A percentile compares a stretch with the other conserved stretches of the same genome.
phyloP scores from a whole-genome alignment of 2,329 filamentous ascomycete genomes.

The Botrytis elliptica region DNA sequence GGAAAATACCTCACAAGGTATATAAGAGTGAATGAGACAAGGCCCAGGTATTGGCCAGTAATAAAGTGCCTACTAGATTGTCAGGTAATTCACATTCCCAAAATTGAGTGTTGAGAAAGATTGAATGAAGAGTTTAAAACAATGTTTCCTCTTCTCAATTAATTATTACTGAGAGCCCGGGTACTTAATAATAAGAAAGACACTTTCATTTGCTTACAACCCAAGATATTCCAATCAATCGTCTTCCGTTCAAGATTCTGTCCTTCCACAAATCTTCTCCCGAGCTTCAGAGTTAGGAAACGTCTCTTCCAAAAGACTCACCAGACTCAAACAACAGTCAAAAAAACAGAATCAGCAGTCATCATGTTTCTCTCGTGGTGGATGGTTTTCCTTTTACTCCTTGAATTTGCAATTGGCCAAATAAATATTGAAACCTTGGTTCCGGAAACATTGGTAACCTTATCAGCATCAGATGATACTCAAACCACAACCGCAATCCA shows the following conservation, averaged over 20 bases:
- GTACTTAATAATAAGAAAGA: background rate
- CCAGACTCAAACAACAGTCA: background rate
- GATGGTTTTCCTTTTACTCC: background rate
- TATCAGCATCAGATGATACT: background rate
- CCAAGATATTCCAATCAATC: background rate
- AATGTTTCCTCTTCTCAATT: background rate
- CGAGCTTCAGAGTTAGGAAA: background rate
- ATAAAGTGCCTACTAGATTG: no score
- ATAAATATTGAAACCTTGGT: background rate
- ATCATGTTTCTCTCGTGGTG: background rate
- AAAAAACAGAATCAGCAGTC: background rate
- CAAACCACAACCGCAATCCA: background rate
- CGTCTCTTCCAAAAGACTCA: background rate
- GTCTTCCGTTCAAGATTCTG: background rate
- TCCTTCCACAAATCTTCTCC: no score
- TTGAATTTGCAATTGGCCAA: background rate
- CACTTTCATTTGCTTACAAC: background rate
- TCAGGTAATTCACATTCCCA: no score
- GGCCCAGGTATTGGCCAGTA: background rate
- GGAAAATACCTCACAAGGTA: background rate
- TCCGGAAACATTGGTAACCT: background rate
- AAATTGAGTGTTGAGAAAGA: background rate
- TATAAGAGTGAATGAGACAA: background rate
- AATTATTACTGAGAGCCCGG: rapidly evolving
- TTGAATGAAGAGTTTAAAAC: background rate